These are phyloP conservation scores for Nannochloropsis gaditana DNA, from an alignment of 108 stramenopile genomes.

Conservation along the genomic window DNA sequence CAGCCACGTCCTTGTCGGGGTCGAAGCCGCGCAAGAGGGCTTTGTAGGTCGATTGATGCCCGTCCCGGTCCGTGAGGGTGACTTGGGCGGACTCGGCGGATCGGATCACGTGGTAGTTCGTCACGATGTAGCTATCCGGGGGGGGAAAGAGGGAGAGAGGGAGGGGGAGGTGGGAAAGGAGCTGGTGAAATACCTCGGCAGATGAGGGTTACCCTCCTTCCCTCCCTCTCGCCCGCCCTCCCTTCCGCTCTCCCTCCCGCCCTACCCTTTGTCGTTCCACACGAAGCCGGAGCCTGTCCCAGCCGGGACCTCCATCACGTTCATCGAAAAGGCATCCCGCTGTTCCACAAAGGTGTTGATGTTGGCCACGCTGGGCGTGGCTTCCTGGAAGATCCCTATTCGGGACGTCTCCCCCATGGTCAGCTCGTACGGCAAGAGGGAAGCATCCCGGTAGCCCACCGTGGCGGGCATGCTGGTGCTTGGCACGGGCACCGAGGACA, in stretches of 20 bases:
- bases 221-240: background rate
- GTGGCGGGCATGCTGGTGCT: background rate
- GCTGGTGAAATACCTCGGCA: background rate
- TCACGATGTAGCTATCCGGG: slow-evolving; percentile 58
- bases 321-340: slow-evolving; percentile 48
- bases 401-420: background rate
- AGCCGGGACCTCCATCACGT: slow-evolving; percentile 66
- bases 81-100: slow-evolving; percentile 57
- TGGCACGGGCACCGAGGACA: background rate
- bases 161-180: background rate
- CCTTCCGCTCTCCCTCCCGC: background rate
- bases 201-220: background rate
- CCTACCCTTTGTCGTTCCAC: slow-evolving; percentile 68
- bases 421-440: background rate
- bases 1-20: slow-evolving; percentile 77
- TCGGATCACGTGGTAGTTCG: slow-evolving; percentile 85
- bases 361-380: slow-evolving; percentile 47
- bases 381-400: background rate
- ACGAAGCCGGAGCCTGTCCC: slow-evolving; percentile 80
- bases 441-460: background rate
- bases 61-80: slow-evolving; percentile 34
- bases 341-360: slow-evolving; percentile 54
- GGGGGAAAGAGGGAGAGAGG: background rate
- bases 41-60: slow-evolving; percentile 58
- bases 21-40: slow-evolving; percentile 71